Evolutionary conservation across 169 alveolate genomes (phyloP), one percentile per base, ranked within the genome.

Genomic region (Eimeria tenella): DNA sequence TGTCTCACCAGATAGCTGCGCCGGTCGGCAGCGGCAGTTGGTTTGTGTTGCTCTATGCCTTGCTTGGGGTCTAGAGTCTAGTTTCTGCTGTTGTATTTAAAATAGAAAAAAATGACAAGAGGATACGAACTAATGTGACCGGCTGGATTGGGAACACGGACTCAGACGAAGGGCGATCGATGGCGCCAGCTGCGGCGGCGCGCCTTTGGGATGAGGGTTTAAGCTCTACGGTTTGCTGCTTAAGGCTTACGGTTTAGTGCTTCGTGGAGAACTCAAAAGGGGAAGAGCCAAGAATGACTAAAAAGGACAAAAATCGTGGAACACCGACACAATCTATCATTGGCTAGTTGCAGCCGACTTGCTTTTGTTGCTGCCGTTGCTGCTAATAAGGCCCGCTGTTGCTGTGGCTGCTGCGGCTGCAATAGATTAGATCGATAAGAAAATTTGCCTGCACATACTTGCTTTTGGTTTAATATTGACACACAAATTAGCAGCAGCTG

Each of bases 361-460:
- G 82, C 55, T 42, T n/a, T 15, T 73, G 82, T 50, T 42, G 82
- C 82, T 71, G 82, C 82, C 8, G 82, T 50, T 71, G 82, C 19
- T 71, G 82, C 82, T 8, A 58, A 17, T 58, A 31, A 1, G 42
- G 42, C 0, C 42, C 42, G 42, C 42, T 2, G 42, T 31, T 31
- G 21, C 77, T 71, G 82, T 63, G 17, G 74, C 74, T 65, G 74
- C 42, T 65, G 74, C 74, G 49, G 74, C 74, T 65, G 74, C 42
- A 19, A 31, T 31, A 21, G 74, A 7, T 31, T 65, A 65, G 74
- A 31, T 65, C 1, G 17, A 58, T 15, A 10, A 58, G 17, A 65
- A 9, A 31, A 31, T 31, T 31, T 31, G 42, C 42, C 42, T 31
- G 42, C 42, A 31, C 42, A 31, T 31, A 19, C 74, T 31, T 6